Conservation (phyloP, 2,329 filamentous ascomycete species). For the Pestalotiopsis sp. region DNA sequence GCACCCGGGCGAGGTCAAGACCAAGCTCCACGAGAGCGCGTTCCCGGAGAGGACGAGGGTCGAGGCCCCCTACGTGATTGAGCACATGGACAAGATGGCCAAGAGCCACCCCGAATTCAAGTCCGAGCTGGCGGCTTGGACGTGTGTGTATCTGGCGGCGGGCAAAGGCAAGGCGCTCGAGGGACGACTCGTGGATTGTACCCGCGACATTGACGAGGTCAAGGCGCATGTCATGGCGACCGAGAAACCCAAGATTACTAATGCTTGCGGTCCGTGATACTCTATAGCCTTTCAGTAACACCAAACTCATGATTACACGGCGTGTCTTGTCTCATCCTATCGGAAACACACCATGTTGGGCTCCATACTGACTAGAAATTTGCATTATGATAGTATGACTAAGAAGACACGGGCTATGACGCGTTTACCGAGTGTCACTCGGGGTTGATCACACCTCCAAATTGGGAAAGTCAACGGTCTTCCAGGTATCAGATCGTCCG, state of each 20-base stretch:
- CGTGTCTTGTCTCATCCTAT: too few relatives aligned
- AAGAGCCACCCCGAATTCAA: slow-evolving; percentile 8
- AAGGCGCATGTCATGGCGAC: neutral
- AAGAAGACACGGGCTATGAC: neutral
- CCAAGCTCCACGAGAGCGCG: slow-evolving; percentile 1
- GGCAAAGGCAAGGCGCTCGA: slow-evolving; percentile 8
- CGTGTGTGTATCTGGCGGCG: neutral
- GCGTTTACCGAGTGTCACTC: neutral
- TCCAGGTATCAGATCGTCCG: neutral
- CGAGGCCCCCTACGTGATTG: slow-evolving; percentile 10
- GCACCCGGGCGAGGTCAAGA: slow-evolving; percentile 10
- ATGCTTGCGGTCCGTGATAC: slow-evolving; percentile 1
- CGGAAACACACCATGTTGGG: too few relatives aligned
- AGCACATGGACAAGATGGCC: slow-evolving; percentile 11
- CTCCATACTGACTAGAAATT: too few relatives aligned
- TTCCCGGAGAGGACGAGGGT: slow-evolving; percentile 10
- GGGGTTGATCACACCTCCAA: neutral
- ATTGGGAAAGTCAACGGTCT: neutral
- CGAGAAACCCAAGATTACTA: neutral
- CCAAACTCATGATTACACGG: too few relatives aligned
- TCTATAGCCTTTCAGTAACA: neutral
- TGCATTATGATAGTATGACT: neutral
- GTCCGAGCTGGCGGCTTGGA: slow-evolving; percentile 4
- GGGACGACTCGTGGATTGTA: slow-evolving; percentile 1
- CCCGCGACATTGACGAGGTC: slow-evolving; percentile 6